These are phyloP conservation scores for Breynia disticha DNA, from an alignment of 441 rosid species.

Conservation along the genomic window DNA sequence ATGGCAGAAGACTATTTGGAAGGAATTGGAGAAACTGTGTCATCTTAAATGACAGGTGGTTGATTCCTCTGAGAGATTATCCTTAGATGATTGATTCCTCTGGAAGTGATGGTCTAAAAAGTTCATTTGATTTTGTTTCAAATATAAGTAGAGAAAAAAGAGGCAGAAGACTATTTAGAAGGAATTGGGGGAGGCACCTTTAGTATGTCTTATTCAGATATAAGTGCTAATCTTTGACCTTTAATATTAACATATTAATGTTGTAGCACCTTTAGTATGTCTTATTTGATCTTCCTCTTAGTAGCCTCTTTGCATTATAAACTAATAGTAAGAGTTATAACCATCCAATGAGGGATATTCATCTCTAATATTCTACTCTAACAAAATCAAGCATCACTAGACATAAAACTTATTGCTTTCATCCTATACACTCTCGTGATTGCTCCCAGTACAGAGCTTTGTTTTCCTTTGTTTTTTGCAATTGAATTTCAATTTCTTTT, in stretches of 20 bases:
- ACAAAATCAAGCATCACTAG: conserved; percentile 21
- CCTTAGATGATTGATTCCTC: conserved; percentile 41
- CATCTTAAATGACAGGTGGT: conserved; percentile 47
- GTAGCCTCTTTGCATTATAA: too few relatives aligned
- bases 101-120: conserved; percentile 30
- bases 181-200: conserved; percentile 82
- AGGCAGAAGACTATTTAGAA: conserved; percentile 73
- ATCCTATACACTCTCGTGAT: conserved; percentile 75
- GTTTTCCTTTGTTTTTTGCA: conserved; percentile 1
- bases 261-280: too few relatives aligned
- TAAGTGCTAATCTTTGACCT: too few relatives aligned
- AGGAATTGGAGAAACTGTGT: conserved; percentile 68
- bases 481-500: neutral
- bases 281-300: too few relatives aligned
- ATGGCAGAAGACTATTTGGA: conserved; percentile 76
- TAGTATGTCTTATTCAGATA: too few relatives aligned
- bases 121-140: conserved; percentile 35
- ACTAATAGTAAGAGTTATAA: too few relatives aligned
- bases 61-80: conserved; percentile 45
- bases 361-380: too few relatives aligned
- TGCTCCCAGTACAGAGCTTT: conserved; percentile 54
- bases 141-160: conserved; percentile 74
- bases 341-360: too few relatives aligned
- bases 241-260: too few relatives aligned
- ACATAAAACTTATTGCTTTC: conserved; percentile 45